Percentiles rank a stretch among this genome's conserved stretches.
These are phyloP conservation scores for Ophiosphaerella korrae DNA, from an alignment of 2,329 filamentous ascomycete species.

Conservation along the genomic window DNA sequence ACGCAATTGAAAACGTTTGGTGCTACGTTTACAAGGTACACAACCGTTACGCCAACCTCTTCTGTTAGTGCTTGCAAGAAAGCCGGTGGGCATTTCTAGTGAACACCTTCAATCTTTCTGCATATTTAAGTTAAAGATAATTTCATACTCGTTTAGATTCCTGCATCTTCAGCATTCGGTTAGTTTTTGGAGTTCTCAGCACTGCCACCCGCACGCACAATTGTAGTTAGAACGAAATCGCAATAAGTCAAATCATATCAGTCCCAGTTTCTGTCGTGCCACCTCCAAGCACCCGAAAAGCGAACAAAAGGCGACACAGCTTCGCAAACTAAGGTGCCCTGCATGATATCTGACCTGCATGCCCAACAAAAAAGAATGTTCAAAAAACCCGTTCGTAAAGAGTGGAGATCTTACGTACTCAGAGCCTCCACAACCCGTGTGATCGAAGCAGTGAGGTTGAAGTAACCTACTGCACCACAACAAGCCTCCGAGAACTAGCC, in stretches of 20 bases:
- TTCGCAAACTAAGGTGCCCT: neutral
- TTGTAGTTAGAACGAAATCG: conserved; percentile 1
- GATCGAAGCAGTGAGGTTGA: neutral
- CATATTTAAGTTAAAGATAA: neutral
- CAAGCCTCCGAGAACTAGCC: conserved; percentile 2
- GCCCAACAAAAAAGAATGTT: neutral
- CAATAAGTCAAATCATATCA: neutral
- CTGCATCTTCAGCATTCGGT: neutral
- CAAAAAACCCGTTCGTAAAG: neutral
- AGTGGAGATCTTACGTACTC: neutral
- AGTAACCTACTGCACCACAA: conserved; percentile 3
- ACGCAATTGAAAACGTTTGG: conserved; percentile 44
- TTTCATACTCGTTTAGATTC: neutral
- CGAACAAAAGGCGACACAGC: neutral
- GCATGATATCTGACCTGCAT: conserved; percentile 2
- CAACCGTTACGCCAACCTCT: conserved; percentile 44
- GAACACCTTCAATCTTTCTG: neutral
- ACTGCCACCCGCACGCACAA: neutral
- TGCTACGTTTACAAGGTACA: conserved; percentile 41
- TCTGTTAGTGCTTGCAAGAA: conserved; percentile 42
- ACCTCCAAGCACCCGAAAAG: neutral
- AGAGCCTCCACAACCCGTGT: neutral
- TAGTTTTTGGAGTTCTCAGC: neutral
- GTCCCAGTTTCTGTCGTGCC: neutral
- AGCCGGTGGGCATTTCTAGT: conserved; percentile 38